Evolutionary conservation across 2,329 filamentous ascomycete genomes (phyloP).

Genomic region (Ceratocystis variospora): DNA sequence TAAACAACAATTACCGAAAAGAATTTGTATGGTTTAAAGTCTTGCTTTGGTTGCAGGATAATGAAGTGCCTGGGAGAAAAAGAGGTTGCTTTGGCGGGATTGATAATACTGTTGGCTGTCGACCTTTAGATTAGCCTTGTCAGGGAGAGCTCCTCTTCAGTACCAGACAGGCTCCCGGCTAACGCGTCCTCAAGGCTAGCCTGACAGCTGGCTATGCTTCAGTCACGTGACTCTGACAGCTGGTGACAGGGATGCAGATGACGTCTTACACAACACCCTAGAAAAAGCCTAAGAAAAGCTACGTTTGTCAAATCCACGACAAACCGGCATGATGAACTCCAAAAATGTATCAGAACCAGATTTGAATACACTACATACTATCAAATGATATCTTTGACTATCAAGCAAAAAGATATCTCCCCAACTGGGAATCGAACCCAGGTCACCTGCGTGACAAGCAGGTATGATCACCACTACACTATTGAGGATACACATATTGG

Average conservation of each 20-base stretch:
- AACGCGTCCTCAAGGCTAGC: conserved; percentile 10
- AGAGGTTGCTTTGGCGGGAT: background rate
- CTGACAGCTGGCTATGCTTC: background rate
- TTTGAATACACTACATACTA: background rate
- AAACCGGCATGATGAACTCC: background rate
- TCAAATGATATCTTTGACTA: background rate
- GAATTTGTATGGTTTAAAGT: background rate
- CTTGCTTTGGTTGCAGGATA: background rate
- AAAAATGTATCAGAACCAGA: background rate
- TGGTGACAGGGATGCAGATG: background rate
- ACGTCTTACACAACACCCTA: background rate
- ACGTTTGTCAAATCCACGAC: background rate
- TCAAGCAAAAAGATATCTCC: background rate
- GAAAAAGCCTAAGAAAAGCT: too few relatives aligned
- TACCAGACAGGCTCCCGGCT: conserved; percentile 3
- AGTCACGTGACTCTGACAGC: background rate
- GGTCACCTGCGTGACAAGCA: conserved; percentile 16
- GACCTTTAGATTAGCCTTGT: background rate
- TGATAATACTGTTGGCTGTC: background rate
- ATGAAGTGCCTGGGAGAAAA: background rate
- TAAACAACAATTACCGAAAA: background rate
- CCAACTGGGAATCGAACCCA: conserved; percentile 16
- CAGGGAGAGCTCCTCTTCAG: background rate
- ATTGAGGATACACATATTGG: background rate
- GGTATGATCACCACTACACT: conserved; percentile 16